A percentile compares a stretch with the other conserved stretches of the same genome.
Evolutionary conservation across 345 rosid species (phyloP).

Genomic region (Salix caprea): DNA sequence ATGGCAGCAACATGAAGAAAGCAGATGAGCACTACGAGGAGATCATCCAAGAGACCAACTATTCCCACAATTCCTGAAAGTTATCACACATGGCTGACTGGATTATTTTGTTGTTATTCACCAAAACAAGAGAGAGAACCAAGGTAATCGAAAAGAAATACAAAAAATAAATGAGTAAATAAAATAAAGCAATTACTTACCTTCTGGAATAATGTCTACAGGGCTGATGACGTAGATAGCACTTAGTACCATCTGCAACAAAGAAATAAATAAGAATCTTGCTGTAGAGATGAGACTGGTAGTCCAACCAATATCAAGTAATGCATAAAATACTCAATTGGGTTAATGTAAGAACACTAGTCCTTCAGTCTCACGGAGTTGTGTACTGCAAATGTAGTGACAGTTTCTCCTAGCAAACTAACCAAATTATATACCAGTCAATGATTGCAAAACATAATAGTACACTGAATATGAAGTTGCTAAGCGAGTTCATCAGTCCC

Average conservation of each 20-base stretch:
- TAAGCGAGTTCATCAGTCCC: background rate
- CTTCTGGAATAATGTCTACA: slow-evolving; percentile 90
- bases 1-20: slow-evolving; percentile 83
- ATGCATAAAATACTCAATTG: background rate
- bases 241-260: slow-evolving; percentile 59
- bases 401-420: background rate
- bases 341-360: background rate
- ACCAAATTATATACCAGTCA: background rate
- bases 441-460: background rate
- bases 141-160: background rate
- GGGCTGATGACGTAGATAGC: slow-evolving; percentile 72
- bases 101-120: background rate
- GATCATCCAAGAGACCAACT: slow-evolving; percentile 78
- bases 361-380: background rate
- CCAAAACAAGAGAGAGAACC: background rate
- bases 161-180: background rate
- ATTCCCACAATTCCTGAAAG: slow-evolving; percentile 59
- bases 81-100: background rate
- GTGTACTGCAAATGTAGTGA: background rate
- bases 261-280: background rate
- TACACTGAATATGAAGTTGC: background rate
- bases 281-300: background rate
- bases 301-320: background rate
- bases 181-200: slow-evolving; percentile 24
- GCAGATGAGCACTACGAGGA: slow-evolving; percentile 54